Evolutionary conservation across 2,329 filamentous ascomycete genomes (phyloP), one percentile per base, ranked within the genome.

Genomic region (Colletotrichum lindemuthianum): DNA sequence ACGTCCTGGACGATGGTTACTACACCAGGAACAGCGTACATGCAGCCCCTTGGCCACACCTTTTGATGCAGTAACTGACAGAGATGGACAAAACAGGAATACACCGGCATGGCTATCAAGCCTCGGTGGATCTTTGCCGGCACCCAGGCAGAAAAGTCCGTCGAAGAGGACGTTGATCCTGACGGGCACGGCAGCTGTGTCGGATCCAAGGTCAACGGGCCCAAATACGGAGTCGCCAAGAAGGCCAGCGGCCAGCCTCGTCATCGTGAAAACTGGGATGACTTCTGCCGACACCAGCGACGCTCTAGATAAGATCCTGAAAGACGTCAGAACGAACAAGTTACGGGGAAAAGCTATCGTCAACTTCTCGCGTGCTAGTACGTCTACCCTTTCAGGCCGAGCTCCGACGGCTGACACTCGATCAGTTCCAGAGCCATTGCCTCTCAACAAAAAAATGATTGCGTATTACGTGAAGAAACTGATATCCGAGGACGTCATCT

Each of bases 51-150:
- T 2, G 8, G 0, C 4, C 24, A 24, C 4, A 24, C 24, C 24
- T 24, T 24, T 24, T 24, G 13, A 34, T 12, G 12, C 1, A 4
- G 12, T 15, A 13, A 36, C 33, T 50, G n/a, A 50, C 2, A n/a
- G 8, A 37, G 11, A 1, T 2, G 0, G 8, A 47, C 8, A 2
- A 2, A 13, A 13, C n/a, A 56, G 53, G 53, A 56, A 12, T 56
- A 56, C 34, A 39, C 53, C 2, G 15, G 33, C 6, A 56, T 56
- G 53, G 33, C 43, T 6, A 43, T 56, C 5, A 47, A 47, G 6
- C 53, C 53, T 8, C 53, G 53, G 5, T 56, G 53, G 53, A 47
- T 56, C 12, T 56, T 56, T 11, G 53, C 0, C 2, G 53, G 53
- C 9, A n/a, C 33, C 3, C 53, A 56, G 33, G 43, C 15, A 4